phyloP scores from a whole-genome alignment of 2,329 filamentous ascomycete genomes.

The Alternaria ethzedia region DNA sequence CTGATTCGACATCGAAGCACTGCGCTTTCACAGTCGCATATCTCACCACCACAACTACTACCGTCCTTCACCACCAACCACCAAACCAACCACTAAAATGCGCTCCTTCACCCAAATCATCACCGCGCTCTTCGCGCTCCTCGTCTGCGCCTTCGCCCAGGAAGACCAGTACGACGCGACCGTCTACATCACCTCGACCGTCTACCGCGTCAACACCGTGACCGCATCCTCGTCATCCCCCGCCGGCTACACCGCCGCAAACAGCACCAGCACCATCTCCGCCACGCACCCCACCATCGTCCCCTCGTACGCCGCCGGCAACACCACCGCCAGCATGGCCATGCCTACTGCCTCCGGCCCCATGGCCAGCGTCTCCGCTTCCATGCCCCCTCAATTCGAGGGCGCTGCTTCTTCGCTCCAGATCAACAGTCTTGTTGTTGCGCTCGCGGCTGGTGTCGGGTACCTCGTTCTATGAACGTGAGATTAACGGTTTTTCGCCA shows the following conservation, averaged over 20 bases:
- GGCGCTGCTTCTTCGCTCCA: slow-evolving; percentile 43
- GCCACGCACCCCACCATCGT: slow-evolving; percentile 23
- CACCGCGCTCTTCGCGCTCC: slow-evolving; percentile 43
- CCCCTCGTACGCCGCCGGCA: slow-evolving; percentile 26
- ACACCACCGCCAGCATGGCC: slow-evolving; percentile 22
- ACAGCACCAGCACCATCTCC: slow-evolving; percentile 43
- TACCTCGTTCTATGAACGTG: slow-evolving; percentile 44
- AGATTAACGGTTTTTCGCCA: slow-evolving; percentile 26
- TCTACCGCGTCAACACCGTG: slow-evolving; percentile 49
- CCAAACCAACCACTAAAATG: slow-evolving; percentile 36
- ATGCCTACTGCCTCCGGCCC: slow-evolving; percentile 16
- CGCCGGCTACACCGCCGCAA: slow-evolving; percentile 27
- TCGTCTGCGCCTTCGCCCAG: slow-evolving; percentile 39
- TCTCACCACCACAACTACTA: slow-evolving; percentile 4
- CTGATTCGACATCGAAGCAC: slow-evolving; percentile 8
- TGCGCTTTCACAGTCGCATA: slow-evolving; percentile 5
- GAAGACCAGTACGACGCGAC: slow-evolving; percentile 40
- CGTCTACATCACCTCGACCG: slow-evolving; percentile 47
- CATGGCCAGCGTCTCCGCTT: slow-evolving; percentile 14
- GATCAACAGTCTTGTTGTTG: slow-evolving; percentile 40
- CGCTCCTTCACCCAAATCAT: slow-evolving; percentile 44
- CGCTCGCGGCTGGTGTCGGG: slow-evolving; percentile 39
- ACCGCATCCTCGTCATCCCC: slow-evolving; percentile 41
- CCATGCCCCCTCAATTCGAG: slow-evolving; percentile 31
- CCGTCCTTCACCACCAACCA: slow-evolving; percentile 12